A percentile compares a stretch with the other conserved stretches of the same genome.
Evolutionary conservation across 345 rosid species (phyloP).

Genomic region (Trapa incisa): DNA sequence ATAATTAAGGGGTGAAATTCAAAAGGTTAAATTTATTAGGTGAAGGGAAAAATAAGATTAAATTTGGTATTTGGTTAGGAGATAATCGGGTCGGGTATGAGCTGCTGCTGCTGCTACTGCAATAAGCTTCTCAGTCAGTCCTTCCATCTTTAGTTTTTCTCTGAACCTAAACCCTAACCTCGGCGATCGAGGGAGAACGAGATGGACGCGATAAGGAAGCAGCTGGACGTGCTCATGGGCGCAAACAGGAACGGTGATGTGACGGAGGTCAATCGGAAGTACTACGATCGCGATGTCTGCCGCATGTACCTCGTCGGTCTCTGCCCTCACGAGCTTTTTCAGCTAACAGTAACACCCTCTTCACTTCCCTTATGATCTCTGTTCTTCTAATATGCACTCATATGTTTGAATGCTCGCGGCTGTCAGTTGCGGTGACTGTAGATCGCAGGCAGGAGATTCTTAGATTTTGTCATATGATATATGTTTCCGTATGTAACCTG

Average conservation of each 20-base stretch:
- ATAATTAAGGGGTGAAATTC: too few species aligned
- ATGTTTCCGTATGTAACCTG: too few species aligned
- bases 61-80: too few species aligned
- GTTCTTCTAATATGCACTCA: neutral
- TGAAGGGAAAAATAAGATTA: too few species aligned
- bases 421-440: neutral
- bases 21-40: too few species aligned
- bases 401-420: neutral
- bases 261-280: conserved; percentile 87
- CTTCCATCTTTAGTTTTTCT: neutral
- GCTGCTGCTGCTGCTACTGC: too few species aligned
- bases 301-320: conserved; percentile 93
- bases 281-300: conserved; percentile 98
- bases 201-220: conserved; percentile 99
- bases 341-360: conserved; percentile 47
- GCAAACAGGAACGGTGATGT: conserved; percentile 98
- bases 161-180: conserved; percentile 11
- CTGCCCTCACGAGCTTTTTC: conserved; percentile 99
- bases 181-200: conserved; percentile 8
- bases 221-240: conserved; percentile 98
- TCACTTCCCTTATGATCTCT: neutral
- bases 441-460: neutral
- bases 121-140: neutral
- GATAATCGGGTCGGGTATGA: too few species aligned
- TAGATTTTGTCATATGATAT: neutral